phyloP scores from a whole-genome alignment of 2,329 filamentous ascomycete genomes.

The Botryotinia globosa region DNA sequence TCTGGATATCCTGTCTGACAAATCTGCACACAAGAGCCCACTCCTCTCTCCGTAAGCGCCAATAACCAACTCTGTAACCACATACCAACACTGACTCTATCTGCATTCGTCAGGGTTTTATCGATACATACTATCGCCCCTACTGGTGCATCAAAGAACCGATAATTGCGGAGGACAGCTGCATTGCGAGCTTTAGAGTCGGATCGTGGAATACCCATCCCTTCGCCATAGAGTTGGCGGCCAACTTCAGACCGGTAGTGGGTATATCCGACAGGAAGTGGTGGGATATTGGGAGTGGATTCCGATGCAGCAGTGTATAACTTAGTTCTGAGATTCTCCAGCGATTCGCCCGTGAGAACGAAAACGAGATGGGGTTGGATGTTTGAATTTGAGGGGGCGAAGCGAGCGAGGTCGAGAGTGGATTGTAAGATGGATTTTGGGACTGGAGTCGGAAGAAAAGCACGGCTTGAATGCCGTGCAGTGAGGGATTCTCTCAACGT shows the following conservation, averaged over 20 bases:
- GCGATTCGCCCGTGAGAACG: not conserved
- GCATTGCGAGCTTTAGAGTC: constrained; percentile 3
- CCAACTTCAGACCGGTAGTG: constrained; percentile 16
- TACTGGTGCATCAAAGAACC: constrained; percentile 1
- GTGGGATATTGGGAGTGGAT: not conserved
- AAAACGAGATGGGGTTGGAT: constrained; percentile 8
- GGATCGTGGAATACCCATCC: not conserved
- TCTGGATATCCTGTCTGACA: constrained; percentile 12
- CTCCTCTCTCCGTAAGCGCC: constrained; percentile 14
- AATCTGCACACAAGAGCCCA: constrained; percentile 7
- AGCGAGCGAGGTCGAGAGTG: constrained; percentile 15
- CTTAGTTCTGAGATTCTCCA: not conserved
- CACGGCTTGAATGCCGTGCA: constrained; percentile 11
- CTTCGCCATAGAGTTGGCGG: constrained; percentile 11
- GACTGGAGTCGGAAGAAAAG: constrained; percentile 12
- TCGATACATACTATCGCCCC: constrained; percentile 16
- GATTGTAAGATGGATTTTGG: constrained; percentile 8
- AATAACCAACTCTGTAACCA: constrained; percentile 17
- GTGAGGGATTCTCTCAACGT: constrained; percentile 5
- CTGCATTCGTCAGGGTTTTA: not conserved
- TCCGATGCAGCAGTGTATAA: not conserved
- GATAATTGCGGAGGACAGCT: constrained; percentile 10
- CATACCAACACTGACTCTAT: constrained; percentile 12
- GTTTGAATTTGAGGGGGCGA: constrained; percentile 20
- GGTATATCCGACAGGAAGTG: not conserved